Evolutionary conservation across 192 early-diverging fungal species (phyloP), one percentile per base, ranked within the genome.

Genomic region (Gamsiella multidivaricata): DNA sequence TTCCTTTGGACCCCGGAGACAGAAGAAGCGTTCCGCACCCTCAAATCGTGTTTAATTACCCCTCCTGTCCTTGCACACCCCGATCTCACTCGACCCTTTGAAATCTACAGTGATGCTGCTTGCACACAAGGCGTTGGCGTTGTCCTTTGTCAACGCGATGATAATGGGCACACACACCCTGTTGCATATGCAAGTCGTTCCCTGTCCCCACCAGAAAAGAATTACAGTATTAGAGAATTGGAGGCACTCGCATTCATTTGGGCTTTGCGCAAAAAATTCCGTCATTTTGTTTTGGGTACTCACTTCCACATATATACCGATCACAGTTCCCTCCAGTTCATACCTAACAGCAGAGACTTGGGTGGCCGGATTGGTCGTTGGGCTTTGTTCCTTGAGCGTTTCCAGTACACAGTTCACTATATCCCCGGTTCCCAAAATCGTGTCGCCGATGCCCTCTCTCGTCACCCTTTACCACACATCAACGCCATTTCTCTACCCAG

Each of bases 161-260:
- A 70, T n/a, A 23, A 70, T 11, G 34, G 43, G 3, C 9, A 54
- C 25, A 2, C 22, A 1, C 41, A 65, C 53, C 37, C 41, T 11
- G 23, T 69, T 9, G 52, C 34, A 0, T 80, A 61, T 52, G 54
- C 58, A 0, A 67, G 57, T 18, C 28, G 54, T 20, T 10, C 23
- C 2, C 33, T 82, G 0, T 31, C 54, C 15, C 56, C 53, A 6
- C 47, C 45, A 0, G 69, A 76, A 36, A 15, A 14, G 9, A 54
- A 68, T 2, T 85, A 81, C n/a, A 23, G 64, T 1, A 57, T 59
- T 3, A 72, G 49, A 0, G 61, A 83, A 8, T 22, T 74, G 18
- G 81, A 85, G 37, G 79, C 55, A 18, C 41, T 79, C 1, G 81
- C 81, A 0, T 28, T 79, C 1, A 53, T 85, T 2, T 83, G 81